These are phyloP conservation scores for Toxoplasma gondii DNA, from an alignment of 169 alveolate genomes.

Conservation along the genomic window DNA sequence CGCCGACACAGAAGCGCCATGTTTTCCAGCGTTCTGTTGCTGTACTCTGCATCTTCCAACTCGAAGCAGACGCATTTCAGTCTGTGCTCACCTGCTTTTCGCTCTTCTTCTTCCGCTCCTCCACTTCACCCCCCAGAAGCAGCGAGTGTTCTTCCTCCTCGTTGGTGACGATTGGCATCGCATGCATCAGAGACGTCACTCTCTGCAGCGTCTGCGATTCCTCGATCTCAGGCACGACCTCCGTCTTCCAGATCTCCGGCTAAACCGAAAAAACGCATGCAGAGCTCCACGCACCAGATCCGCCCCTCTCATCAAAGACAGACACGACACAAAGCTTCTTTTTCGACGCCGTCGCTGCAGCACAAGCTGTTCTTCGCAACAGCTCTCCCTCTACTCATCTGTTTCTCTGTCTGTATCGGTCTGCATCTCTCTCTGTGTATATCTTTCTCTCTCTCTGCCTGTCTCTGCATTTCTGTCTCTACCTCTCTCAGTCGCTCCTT, in stretches of 20 bases:
- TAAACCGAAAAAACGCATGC: not conserved
- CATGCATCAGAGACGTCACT: conserved; percentile 32
- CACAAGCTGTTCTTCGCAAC: too few species aligned
- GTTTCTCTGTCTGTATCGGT: too few species aligned
- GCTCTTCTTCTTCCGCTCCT: not conserved
- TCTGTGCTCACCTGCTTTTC: not conserved
- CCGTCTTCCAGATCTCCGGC: conserved; percentile 19
- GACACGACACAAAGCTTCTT: not conserved
- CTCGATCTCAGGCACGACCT: conserved; percentile 22
- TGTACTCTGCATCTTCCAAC: too few species aligned
- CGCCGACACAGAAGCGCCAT: too few species aligned
- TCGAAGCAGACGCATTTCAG: too few species aligned
- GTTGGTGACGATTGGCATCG: not conserved
- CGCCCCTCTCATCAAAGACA: conserved; percentile 9
- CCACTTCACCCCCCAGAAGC: conserved; percentile 34
- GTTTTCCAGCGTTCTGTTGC: too few species aligned
- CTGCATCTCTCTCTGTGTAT: not conserved
- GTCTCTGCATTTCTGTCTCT: too few species aligned
- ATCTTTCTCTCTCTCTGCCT: too few species aligned
- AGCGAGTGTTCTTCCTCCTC: conserved; percentile 40
- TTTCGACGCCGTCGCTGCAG: too few species aligned
- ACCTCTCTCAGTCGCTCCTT: too few species aligned
- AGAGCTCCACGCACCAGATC: not conserved
- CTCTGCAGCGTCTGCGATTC: conserved; percentile 34
- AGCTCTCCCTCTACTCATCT: too few species aligned